A percentile compares a stretch with the other conserved stretches of the same genome.
These are phyloP conservation scores for Diaporthe amygdali DNA, from an alignment of 2,329 filamentous ascomycete species.

Conservation along the genomic window DNA sequence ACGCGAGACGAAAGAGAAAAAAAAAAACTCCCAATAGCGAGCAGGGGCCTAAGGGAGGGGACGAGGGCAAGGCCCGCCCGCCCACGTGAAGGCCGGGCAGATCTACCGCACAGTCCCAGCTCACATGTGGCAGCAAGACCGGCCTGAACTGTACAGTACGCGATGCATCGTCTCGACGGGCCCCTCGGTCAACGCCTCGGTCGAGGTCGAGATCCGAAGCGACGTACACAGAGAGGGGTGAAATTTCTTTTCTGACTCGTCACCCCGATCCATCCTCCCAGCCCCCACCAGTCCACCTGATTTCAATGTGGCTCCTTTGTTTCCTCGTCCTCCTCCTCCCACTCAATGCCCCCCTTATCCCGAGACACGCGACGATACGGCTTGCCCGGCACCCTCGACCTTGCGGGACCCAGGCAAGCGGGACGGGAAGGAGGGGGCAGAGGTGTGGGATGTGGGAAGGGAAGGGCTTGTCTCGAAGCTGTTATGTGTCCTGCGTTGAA, in stretches of 20 bases:
- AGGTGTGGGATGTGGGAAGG: neutral
- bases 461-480: neutral
- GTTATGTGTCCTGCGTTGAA: neutral
- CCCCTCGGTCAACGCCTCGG: neutral
- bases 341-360: neutral
- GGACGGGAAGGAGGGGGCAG: conserved; percentile 1
- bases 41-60: neutral
- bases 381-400: conserved; percentile 16
- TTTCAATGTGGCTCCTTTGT: neutral
- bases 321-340: neutral
- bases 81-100: conserved; percentile 12
- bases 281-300: neutral
- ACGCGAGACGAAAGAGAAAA: neutral
- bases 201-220: neutral
- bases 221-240: neutral
- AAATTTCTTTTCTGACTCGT: conserved; percentile 12
- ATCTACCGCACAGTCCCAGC: conserved; percentile 8
- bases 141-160: neutral
- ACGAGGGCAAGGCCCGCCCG: neutral
- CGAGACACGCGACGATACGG: conserved; percentile 14
- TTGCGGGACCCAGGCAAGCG: conserved; percentile 6
- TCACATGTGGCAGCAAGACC: neutral
- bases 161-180: neutral
- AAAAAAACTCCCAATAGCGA: neutral
- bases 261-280: neutral